Percentiles rank a stretch among this genome's conserved stretches.
These are phyloP conservation scores for Globisporangium irregulare DNA, from an alignment of 352 stramenopile species.

Conservation along the genomic window DNA sequence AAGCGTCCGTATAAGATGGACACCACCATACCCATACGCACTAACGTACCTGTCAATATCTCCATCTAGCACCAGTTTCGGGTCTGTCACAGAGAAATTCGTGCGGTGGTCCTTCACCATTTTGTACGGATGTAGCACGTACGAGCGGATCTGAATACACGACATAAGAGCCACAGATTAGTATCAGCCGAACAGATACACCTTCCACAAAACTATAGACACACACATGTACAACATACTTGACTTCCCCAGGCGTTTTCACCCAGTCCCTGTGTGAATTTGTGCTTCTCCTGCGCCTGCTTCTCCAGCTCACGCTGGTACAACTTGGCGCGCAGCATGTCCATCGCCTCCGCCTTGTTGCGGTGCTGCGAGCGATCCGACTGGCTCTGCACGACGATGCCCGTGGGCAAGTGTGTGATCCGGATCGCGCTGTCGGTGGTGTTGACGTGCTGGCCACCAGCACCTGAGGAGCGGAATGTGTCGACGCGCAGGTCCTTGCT, in stretches of 20 bases:
- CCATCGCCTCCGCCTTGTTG: slow-evolving; percentile 93
- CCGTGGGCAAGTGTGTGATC: slow-evolving; percentile 94
- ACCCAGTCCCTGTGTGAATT: slow-evolving; percentile 61
- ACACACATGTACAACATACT: slow-evolving; percentile 9
- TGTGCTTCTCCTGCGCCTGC: slow-evolving; percentile 38
- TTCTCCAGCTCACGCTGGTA: slow-evolving; percentile 68
- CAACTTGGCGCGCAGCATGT: slow-evolving; percentile 72
- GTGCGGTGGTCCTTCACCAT: slow-evolving; percentile 97
- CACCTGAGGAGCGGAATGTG: slow-evolving; percentile 91
- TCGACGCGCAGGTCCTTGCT: slow-evolving; percentile 92
- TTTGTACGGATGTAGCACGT: slow-evolving; percentile 97
- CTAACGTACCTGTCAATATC: slow-evolving; percentile 57
- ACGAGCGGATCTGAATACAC: slow-evolving; percentile 93
- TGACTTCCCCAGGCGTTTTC: slow-evolving; percentile 77
- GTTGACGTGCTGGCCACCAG: slow-evolving; percentile 97
- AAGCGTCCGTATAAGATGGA: background rate
- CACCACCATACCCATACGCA: background rate
- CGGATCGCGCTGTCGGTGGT: slow-evolving; percentile 95
- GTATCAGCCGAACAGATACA: background rate
- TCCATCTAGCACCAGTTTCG: slow-evolving; percentile 89
- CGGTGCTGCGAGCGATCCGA: slow-evolving; percentile 92
- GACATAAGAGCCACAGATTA: slow-evolving; percentile 42
- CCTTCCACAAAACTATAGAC: background rate
- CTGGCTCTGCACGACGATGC: slow-evolving; percentile 93
- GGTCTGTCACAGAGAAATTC: slow-evolving; percentile 87